Percentiles rank a stretch among this genome's conserved stretches.
phyloP scores from a whole-genome alignment of 1,284 basidiomycete genomes.

The Rhodotorula sp. region DNA sequence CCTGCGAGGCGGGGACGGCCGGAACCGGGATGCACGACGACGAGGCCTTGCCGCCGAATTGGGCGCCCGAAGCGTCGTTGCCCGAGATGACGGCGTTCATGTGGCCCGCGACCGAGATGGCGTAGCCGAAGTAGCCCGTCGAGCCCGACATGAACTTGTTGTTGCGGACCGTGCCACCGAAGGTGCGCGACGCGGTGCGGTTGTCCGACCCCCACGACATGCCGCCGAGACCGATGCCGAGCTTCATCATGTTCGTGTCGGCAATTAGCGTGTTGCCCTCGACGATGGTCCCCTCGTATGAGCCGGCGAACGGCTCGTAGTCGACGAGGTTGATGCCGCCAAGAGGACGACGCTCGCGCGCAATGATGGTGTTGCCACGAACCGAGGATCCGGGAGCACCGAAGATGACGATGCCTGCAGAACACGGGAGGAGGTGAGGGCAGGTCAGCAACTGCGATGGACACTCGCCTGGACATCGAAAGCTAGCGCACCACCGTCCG shows the following conservation, averaged over 20 bases:
- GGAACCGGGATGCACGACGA: constrained; percentile 33
- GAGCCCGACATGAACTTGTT: constrained; percentile 58
- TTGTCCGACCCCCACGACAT: constrained; percentile 43
- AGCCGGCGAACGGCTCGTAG: constrained; percentile 63
- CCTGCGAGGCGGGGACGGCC: constrained; percentile 35
- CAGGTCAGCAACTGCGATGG: neutral
- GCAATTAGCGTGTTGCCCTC: constrained; percentile 63
- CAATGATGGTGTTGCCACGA: constrained; percentile 71
- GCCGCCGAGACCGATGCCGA: constrained; percentile 54
- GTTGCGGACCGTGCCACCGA: constrained; percentile 62
- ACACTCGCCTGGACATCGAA: neutral
- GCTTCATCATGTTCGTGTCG: constrained; percentile 49
- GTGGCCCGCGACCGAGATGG: constrained; percentile 42
- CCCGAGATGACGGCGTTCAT: constrained; percentile 33
- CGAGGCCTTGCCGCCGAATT: constrained; percentile 40
- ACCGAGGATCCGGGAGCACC: constrained; percentile 74
- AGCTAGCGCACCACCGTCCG: constrained; percentile 56
- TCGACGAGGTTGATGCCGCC: constrained; percentile 79
- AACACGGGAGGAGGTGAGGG: too few species aligned
- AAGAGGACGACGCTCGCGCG: constrained; percentile 52
- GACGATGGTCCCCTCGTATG: constrained; percentile 69
- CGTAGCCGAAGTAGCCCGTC: constrained; percentile 44
- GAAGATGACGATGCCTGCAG: constrained; percentile 62
- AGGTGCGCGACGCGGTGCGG: constrained; percentile 30
- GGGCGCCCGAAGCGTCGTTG: constrained; percentile 42